Evolutionary conservation across 306 rosid genomes (phyloP), one percentile per base, ranked within the genome.

Genomic region (Dryas octopetala): DNA sequence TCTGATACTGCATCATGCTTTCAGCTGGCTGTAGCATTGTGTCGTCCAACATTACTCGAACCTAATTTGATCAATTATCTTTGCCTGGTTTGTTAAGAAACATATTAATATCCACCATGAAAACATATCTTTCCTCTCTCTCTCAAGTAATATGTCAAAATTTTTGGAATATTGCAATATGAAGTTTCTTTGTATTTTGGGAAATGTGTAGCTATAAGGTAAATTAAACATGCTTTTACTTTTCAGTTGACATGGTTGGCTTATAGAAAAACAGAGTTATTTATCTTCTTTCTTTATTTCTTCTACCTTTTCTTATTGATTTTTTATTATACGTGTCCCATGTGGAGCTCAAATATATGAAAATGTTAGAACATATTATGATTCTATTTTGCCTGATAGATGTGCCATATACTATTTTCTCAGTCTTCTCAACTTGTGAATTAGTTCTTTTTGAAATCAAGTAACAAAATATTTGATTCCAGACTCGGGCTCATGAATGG

Each of bases 401-500:
- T 55, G 11, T 17, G 32, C 13, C 11, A 32, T 60, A 45, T 23
- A 5, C 19, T 59, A 45, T 52, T 67, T 53, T 49, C 47, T 61
- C 28, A 0, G 23, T 11, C 6, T 17, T 41, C 28, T 28, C 52
- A 46, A 13, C 43, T 76, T 66, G 19, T 64, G 71, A 68, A 44
- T n/a, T 51, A 53, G 52, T 72, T 51, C 62, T 77, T 76, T 44
- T 65, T 77, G 63, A 73, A 71, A 32, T 32, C 79, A 52, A 66
- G 66, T 76, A 73, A 63, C 75, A 45, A 67, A 74, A 67, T 84
- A 17, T 81, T 80, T 51, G 64, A 82, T 90, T 76, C 76, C 93
- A 94, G 97, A 78, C 80, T 61, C 93, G 98, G 51, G 88, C 89
- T 58, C 90, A 76, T 32, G 98, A 94, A 71, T 94, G 98, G 98